Conservation (phyloP, 2,329 filamentous ascomycete species). For the Ophiostoma himal-ulmi region DNA sequence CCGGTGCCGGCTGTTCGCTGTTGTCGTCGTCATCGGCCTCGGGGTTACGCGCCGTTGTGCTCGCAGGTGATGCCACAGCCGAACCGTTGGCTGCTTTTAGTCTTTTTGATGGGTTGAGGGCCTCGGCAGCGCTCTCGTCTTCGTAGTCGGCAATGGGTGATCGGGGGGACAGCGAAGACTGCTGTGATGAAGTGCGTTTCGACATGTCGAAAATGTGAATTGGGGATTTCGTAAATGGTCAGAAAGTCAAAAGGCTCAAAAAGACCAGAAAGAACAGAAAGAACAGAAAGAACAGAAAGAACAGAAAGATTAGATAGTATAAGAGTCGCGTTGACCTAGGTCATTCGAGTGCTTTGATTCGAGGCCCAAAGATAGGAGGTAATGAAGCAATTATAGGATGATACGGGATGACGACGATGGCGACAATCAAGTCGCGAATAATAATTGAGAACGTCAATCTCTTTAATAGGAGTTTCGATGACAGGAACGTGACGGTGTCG, state of each 20-base stretch:
- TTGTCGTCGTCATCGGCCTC: slow-evolving; percentile 18
- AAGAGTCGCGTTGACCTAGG: neutral
- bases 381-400: slow-evolving; percentile 4
- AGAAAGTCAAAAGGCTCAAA: neutral
- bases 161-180: slow-evolving; percentile 46
- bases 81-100: slow-evolving; percentile 43
- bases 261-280: no score
- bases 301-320: no score
- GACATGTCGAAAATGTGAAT: slow-evolving; percentile 16
- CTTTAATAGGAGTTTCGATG: neutral
- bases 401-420: neutral
- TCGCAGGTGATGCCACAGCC: slow-evolving; percentile 41
- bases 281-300: no score
- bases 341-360: neutral
- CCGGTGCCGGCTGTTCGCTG: neutral
- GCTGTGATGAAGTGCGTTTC: slow-evolving; percentile 32
- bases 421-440: neutral
- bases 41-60: slow-evolving; percentile 27
- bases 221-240: neutral
- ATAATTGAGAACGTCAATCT: neutral
- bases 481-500: neutral
- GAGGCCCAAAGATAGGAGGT: slow-evolving; percentile 1
- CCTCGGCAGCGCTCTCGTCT: slow-evolving; percentile 41
- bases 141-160: slow-evolving; percentile 44
- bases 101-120: slow-evolving; percentile 41